phyloP scores from a whole-genome alignment of 163 green algal species.

The Trebouxiophyceae sp. region DNA sequence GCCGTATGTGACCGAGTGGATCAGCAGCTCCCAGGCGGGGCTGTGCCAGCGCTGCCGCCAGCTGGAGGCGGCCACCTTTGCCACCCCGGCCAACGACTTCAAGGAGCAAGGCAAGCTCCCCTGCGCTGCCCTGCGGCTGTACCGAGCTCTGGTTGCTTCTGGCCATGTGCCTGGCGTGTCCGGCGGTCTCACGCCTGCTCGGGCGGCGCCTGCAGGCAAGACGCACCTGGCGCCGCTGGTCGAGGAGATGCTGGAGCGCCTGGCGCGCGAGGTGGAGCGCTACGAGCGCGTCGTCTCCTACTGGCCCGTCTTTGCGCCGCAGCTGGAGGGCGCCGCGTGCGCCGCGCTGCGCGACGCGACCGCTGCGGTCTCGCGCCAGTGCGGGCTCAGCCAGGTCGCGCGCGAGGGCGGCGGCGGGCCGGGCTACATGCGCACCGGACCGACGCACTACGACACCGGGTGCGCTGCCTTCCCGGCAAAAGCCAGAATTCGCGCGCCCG shows the following conservation, averaged over 20 bases:
- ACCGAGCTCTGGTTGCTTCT: no score
- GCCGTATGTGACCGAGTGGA: slow-evolving; percentile 59
- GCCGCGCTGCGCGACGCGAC: slow-evolving; percentile 54
- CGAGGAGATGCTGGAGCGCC: slow-evolving; percentile 49
- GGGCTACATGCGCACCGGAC: not conserved
- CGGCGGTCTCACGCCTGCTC: not conserved
- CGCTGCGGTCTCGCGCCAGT: slow-evolving; percentile 56
- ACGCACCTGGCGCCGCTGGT: slow-evolving; percentile 46
- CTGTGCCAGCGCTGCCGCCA: slow-evolving; percentile 33
- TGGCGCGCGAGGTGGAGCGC: slow-evolving; percentile 40
- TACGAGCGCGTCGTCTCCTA: slow-evolving; percentile 69
- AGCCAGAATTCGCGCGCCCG: not conserved
- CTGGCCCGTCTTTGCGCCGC: slow-evolving; percentile 59
- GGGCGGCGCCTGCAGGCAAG: slow-evolving; percentile 5
- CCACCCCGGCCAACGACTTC: not conserved
- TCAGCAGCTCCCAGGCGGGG: slow-evolving; percentile 36
- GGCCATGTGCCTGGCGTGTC: not conserved
- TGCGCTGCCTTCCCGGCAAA: not conserved
- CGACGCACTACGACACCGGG: not conserved
- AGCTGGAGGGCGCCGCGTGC: slow-evolving; percentile 60
- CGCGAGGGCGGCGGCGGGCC: not conserved
- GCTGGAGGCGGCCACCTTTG: slow-evolving; percentile 29
- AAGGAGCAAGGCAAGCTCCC: not conserved
- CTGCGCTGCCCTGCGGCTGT: not conserved
- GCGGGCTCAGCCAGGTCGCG: slow-evolving; percentile 45